Base-by-base conservation (phyloP, 768 basidiomycete species). In the Mrakia frigida region DNA sequence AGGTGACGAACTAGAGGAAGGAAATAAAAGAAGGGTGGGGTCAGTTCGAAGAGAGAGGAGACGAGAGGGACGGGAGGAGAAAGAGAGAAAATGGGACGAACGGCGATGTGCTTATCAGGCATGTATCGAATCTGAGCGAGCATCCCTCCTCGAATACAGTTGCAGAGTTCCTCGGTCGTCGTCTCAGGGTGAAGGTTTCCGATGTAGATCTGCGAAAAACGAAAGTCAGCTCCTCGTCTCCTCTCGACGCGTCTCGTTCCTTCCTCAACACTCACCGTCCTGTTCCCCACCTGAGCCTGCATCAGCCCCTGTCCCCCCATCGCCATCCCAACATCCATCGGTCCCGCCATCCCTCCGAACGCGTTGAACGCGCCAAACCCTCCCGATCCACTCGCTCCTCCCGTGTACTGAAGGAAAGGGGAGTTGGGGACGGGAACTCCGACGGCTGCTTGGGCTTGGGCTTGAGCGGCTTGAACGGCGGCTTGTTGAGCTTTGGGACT, bases 71-170 rank as follows among this genome's bases (percentile, higher is more conserved):
- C n/a, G 21, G 18, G 23, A 35, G 5, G 39, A 21, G 56, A 60
- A 74, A 69, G 18, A 33, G 39, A 35, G n/a, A n/a, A 18, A 59
- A 21, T 59, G 74, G 39, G 52, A 88, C 90, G 79, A 80, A 95
- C 92, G 80, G 94, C 94, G 81, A 97, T 97, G 82, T 96, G 94
- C 86, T 98, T 97, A 81, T 98, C 97, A 79, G 91, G 90, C 89
- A 98, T 92, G 83, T 94, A 96, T 78, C 93, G 86, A 81, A 99
- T 90, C 83, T 93, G 94, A 85, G 98, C 93, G 70, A 99, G 85
- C 78, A 97, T 92, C 67, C 97, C 97, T n/a, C 96, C 97, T 70
- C 97, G 88, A 78, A 99, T 91, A 41, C 93, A 90, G 80, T 98
- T 98, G 85, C 96, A 98, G 79, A 98, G 85, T 82, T 98, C 97